A percentile compares a stretch with the other conserved stretches of the same genome.
Conservation (phyloP, 305 asterid species). For the Fraxinus dipetala region DNA sequence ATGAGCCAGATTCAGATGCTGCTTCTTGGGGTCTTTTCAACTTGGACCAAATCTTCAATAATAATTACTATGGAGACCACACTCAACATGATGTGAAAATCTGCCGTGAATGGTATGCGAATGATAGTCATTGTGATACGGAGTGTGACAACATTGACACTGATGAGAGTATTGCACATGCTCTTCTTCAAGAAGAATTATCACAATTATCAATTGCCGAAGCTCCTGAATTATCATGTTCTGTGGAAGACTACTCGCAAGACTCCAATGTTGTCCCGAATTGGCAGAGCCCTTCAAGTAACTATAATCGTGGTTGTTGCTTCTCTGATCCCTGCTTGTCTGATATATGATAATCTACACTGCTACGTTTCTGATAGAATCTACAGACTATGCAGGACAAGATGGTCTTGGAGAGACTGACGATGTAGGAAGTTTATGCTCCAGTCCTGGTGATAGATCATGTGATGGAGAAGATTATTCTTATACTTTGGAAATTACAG, state of each 20-base stretch:
- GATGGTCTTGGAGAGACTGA: slow-evolving; percentile 45
- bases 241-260: slow-evolving; percentile 45
- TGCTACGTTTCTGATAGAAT: slow-evolving; percentile 24
- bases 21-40: slow-evolving; percentile 58
- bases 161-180: slow-evolving; percentile 59
- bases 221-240: slow-evolving; percentile 46
- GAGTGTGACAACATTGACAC: slow-evolving; percentile 34
- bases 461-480: slow-evolving; percentile 57
- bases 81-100: slow-evolving; percentile 69
- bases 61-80: slow-evolving; percentile 70
- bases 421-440: slow-evolving; percentile 57
- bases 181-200: slow-evolving; percentile 66
- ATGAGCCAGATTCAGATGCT: slow-evolving; percentile 69
- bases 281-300: slow-evolving; percentile 50
- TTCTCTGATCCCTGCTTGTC: slow-evolving; percentile 24
- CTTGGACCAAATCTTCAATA: slow-evolving; percentile 62
- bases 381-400: slow-evolving; percentile 41
- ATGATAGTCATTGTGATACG: slow-evolving; percentile 38
- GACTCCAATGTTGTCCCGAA: slow-evolving; percentile 35
- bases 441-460: slow-evolving; percentile 71
- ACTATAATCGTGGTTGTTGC: slow-evolving; percentile 44
- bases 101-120: slow-evolving; percentile 58
- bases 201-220: slow-evolving; percentile 56
- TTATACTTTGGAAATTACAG: slow-evolving; percentile 64
- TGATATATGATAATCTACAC: slow-evolving; percentile 12